phyloP scores from a whole-genome alignment of 2,329 filamentous ascomycete species.

The Parafenestella ontariensis region DNA sequence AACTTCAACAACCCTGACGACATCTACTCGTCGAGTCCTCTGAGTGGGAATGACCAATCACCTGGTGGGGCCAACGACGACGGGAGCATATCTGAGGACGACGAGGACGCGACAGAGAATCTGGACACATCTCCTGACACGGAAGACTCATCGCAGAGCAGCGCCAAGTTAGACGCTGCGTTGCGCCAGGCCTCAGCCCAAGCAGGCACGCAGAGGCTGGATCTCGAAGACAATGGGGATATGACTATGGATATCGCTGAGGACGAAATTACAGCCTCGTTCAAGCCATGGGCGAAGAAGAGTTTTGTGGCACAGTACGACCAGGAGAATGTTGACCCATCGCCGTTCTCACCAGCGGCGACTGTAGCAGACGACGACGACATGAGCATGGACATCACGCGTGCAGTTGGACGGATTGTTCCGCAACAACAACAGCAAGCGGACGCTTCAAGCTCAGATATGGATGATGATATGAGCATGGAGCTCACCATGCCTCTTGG shows the following conservation, averaged over 20 bases:
- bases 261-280: slow-evolving; percentile 77
- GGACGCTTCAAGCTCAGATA: slow-evolving; percentile 45
- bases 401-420: slow-evolving; percentile 80
- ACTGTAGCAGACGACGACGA: slow-evolving; percentile 61
- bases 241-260: slow-evolving; percentile 63
- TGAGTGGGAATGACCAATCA: slow-evolving; percentile 65
- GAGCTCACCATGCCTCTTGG: slow-evolving; percentile 64
- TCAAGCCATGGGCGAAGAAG: slow-evolving; percentile 74
- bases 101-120: slow-evolving; percentile 76
- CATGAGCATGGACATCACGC: slow-evolving; percentile 94
- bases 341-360: slow-evolving; percentile 53
- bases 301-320: slow-evolving; percentile 49
- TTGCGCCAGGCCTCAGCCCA: slow-evolving; percentile 75
- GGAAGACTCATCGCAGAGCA: slow-evolving; percentile 67
- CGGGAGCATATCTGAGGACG: slow-evolving; percentile 65
- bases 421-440: slow-evolving; percentile 51
- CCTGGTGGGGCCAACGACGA: slow-evolving; percentile 55
- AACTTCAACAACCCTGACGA: slow-evolving; percentile 70
- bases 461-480: slow-evolving; percentile 60
- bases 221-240: slow-evolving; percentile 62
- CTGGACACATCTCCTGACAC: slow-evolving; percentile 61
- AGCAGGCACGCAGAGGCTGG: slow-evolving; percentile 75
- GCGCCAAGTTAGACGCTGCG: slow-evolving; percentile 76
- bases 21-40: slow-evolving; percentile 78
- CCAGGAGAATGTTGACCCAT: slow-evolving; percentile 59